Percentiles rank a stretch among this genome's conserved stretches.
phyloP scores from a whole-genome alignment of 2,329 filamentous ascomycete genomes.

The Hypoxylon sp. region DNA sequence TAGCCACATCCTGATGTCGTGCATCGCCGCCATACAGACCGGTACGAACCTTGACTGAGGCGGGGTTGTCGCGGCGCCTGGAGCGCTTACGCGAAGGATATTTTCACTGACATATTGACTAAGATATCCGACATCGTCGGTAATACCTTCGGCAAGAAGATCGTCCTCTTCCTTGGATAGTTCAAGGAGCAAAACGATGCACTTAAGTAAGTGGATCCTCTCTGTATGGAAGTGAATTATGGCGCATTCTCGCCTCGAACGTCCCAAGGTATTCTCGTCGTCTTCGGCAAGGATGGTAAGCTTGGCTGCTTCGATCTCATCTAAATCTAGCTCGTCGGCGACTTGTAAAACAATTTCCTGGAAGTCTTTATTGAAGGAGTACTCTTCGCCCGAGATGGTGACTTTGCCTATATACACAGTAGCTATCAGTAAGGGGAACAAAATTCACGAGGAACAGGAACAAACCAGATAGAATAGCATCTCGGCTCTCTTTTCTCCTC shows the following conservation, averaged over 20 bases:
- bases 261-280: conserved; percentile 75
- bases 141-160: conserved; percentile 61
- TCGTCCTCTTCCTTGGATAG: conserved; percentile 72
- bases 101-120: conserved; percentile 67
- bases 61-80: conserved; percentile 58
- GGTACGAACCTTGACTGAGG: conserved; percentile 72
- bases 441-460: conserved; percentile 24
- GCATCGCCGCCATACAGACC: conserved; percentile 82
- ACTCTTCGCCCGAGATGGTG: conserved; percentile 77
- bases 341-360: conserved; percentile 83
- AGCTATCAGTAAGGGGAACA: conserved; percentile 37
- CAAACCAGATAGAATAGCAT: conserved; percentile 75
- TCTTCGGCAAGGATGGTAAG: conserved; percentile 80
- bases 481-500: conserved; percentile 80
- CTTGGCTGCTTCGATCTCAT: conserved; percentile 85
- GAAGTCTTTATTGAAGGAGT: conserved; percentile 86
- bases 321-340: conserved; percentile 88
- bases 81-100: conserved; percentile 63
- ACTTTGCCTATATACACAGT: conserved; percentile 77
- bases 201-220: conserved; percentile 84
- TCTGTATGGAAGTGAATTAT: conserved; percentile 90
- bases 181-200: conserved; percentile 81
- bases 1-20: conserved; percentile 80
- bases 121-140: conserved; percentile 63
- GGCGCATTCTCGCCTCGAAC: conserved; percentile 79